These are phyloP conservation scores for Aschersonia sp. DNA, from an alignment of 2,329 filamentous ascomycete species.

Conservation along the genomic window DNA sequence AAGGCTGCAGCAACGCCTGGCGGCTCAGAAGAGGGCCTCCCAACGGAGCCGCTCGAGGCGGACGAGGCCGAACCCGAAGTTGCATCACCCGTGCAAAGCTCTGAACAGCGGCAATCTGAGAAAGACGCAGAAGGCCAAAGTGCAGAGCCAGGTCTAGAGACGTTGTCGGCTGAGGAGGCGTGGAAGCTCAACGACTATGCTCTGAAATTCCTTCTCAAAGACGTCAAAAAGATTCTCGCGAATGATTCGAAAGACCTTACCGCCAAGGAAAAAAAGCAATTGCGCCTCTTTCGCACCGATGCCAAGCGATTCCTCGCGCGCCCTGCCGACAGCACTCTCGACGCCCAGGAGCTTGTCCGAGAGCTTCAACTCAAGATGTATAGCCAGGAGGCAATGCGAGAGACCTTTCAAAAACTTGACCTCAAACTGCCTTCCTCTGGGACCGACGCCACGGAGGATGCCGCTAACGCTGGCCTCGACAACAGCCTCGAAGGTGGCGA, in stretches of 20 bases:
- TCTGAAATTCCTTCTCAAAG: constrained; percentile 15
- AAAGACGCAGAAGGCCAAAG: not conserved
- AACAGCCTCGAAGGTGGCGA: not conserved
- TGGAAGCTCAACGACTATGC: constrained; percentile 12
- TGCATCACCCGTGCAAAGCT: not conserved
- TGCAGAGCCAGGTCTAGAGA: constrained; percentile 1
- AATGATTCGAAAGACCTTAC: constrained; percentile 37
- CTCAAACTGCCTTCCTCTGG: constrained; percentile 4
- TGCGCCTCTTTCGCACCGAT: constrained; percentile 56
- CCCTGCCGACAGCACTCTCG: constrained; percentile 16
- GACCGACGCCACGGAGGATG: constrained; percentile 5
- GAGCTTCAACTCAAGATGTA: constrained; percentile 18
- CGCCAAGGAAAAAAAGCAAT: constrained; percentile 59
- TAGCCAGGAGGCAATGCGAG: constrained; percentile 16
- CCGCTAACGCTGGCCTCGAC: constrained; percentile 2
- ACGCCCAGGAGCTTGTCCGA: constrained; percentile 14
- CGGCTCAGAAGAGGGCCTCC: too few species aligned
- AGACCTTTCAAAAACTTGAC: constrained; percentile 15
- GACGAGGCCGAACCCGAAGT: not conserved
- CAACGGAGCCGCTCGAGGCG: too few species aligned
- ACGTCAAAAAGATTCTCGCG: constrained; percentile 18
- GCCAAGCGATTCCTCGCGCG: constrained; percentile 44
- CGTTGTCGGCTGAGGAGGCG: constrained; percentile 10
- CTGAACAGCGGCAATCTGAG: not conserved
- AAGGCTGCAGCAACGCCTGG: constrained; percentile 1